These are phyloP conservation scores for Parmelia sp. DNA, from an alignment of 495 filamentous ascomycete genomes.

Conservation along the genomic window DNA sequence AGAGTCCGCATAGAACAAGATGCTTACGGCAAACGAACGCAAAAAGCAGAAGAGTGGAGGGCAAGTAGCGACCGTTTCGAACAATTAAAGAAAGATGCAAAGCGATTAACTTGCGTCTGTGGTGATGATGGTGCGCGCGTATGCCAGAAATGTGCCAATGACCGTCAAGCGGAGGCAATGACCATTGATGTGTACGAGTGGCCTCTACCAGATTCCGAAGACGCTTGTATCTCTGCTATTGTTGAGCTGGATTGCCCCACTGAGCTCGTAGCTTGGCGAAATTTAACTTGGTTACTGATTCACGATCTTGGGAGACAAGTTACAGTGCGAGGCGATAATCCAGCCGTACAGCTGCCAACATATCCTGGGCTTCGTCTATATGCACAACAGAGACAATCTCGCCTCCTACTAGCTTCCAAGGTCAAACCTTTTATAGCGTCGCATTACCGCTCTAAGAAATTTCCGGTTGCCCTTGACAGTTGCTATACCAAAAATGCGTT, in stretches of 20 bases:
- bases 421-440: slow-evolving; percentile 1
- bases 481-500: slow-evolving; percentile 3
- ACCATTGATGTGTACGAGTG: background rate
- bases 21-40: background rate
- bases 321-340: no score
- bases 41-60: background rate
- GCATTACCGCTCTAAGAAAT: slow-evolving; percentile 6
- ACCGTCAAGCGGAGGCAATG: background rate
- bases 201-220: background rate
- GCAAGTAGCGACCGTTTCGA: background rate
- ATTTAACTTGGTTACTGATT: slow-evolving; percentile 14
- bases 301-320: slow-evolving; percentile 14
- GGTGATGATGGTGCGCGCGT: no score
- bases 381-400: background rate
- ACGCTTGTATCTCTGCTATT: background rate
- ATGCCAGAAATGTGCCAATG: no score
- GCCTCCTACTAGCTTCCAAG: slow-evolving; percentile 7
- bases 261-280: slow-evolving; percentile 3
- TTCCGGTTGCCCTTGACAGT: background rate
- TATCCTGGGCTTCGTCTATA: slow-evolving; percentile 1
- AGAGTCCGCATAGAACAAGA: background rate
- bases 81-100: no score
- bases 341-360: background rate
- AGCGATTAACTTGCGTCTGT: no score
- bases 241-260: slow-evolving; percentile 1